Percentiles rank a stretch among this genome's conserved stretches.
phyloP scores from a whole-genome alignment of 257 asterid genomes.

The Solanum sitiens region DNA sequence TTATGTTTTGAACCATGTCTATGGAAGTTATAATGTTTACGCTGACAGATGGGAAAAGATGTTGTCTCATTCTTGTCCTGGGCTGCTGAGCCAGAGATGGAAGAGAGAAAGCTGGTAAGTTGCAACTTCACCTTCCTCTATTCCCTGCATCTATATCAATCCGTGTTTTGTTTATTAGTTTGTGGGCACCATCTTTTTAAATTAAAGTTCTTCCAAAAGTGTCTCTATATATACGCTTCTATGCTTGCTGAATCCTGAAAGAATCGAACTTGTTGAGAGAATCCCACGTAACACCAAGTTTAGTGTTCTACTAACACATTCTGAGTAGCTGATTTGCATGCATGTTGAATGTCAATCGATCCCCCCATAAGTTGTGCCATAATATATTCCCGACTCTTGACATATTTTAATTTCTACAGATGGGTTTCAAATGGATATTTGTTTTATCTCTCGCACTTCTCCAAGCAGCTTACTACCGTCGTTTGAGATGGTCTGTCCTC shows the following conservation, averaged over 20 bases:
- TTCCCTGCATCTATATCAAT: neutral
- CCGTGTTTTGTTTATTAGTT: neutral
- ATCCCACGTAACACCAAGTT: neutral
- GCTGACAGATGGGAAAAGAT: conserved; percentile 61
- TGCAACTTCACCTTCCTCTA: neutral
- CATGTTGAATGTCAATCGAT: neutral
- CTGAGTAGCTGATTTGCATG: neutral
- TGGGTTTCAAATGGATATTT: conserved; percentile 69
- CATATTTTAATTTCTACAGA: conserved; percentile 20
- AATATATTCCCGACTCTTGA: neutral
- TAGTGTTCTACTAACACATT: neutral
- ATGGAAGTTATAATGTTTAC: neutral
- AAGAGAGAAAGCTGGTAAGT: conserved; percentile 64
- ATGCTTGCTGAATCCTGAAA: neutral
- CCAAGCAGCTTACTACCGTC: conserved; percentile 57
- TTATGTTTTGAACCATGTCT: neutral
- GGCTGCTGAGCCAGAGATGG: conserved; percentile 90
- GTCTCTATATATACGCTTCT: neutral
- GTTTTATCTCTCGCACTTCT: conserved; percentile 61
- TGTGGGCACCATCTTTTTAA: neutral
- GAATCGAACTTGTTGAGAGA: neutral
- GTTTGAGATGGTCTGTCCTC: conserved; percentile 55
- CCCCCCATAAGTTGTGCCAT: neutral
- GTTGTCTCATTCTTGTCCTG: conserved; percentile 59
- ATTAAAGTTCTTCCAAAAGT: neutral